phyloP scores from a whole-genome alignment of 345 rosid species.

The Rhizophora mangle region DNA sequence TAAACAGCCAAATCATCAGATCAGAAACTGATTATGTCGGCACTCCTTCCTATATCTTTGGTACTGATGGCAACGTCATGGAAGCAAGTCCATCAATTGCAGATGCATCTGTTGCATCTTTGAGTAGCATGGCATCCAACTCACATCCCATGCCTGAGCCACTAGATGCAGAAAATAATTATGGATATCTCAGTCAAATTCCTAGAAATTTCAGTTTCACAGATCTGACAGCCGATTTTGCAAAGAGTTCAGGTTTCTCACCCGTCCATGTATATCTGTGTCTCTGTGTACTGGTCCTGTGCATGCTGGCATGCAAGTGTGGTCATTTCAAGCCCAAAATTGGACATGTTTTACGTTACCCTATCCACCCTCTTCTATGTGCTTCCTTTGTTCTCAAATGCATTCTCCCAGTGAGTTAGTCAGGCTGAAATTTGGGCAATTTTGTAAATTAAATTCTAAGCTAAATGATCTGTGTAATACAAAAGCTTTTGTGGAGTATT shows the following conservation, averaged over 20 bases:
- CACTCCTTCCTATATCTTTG: conserved; percentile 62
- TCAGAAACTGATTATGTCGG: conserved; percentile 72
- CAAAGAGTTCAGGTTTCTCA: conserved; percentile 84
- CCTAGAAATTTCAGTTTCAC: conserved; percentile 91
- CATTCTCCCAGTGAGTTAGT: background rate
- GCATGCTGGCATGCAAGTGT: background rate
- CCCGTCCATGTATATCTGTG: background rate
- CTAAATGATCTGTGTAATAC: background rate
- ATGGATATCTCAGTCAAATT: conserved; percentile 15
- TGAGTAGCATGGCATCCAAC: conserved; percentile 67
- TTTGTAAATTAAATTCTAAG: background rate
- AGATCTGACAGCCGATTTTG: conserved; percentile 83
- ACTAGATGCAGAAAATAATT: conserved; percentile 56
- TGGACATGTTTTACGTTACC: background rate
- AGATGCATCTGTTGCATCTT: conserved; percentile 67
- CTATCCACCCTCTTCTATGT: background rate
- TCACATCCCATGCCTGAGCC: conserved; percentile 67
- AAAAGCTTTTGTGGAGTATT: background rate
- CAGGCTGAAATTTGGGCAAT: background rate
- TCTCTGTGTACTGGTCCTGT: background rate
- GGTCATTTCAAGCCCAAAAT: background rate
- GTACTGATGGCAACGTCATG: conserved; percentile 58
- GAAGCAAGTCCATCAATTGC: conserved; percentile 62
- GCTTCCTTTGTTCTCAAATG: background rate
- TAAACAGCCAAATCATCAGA: conserved; percentile 82